Evolutionary conservation across 768 basidiomycete genomes (phyloP).

Genomic region (Termitomyces sp.): DNA sequence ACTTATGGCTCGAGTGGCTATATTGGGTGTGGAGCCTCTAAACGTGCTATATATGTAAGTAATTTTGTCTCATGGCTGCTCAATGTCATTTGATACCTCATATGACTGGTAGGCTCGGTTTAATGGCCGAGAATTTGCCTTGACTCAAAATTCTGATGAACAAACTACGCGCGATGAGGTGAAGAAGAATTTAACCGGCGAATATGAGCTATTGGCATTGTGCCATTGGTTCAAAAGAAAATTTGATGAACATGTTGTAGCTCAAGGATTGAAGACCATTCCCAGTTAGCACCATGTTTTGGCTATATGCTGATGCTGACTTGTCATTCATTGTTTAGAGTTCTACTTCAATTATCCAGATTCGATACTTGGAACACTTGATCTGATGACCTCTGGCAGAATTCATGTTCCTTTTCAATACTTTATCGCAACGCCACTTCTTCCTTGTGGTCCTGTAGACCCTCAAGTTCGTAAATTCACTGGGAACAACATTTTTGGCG

Average conservation of each 20-base stretch:
- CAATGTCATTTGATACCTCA: not conserved
- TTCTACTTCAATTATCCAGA: not conserved
- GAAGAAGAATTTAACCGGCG: not conserved
- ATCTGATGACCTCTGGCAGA: not conserved
- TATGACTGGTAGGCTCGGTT: not conserved
- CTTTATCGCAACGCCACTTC: not conserved
- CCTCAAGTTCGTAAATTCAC: too few relatives aligned
- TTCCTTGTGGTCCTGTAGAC: too few relatives aligned
- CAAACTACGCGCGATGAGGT: slow-evolving; percentile 3
- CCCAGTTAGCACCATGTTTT: not conserved
- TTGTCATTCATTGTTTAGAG: not conserved
- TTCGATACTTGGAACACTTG: not conserved
- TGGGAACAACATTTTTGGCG: too few relatives aligned
- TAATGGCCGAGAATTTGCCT: slow-evolving; percentile 16
- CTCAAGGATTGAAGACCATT: not conserved
- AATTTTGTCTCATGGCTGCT: not conserved
- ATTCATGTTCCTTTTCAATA: slow-evolving; percentile 6
- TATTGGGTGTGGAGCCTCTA: slow-evolving; percentile 18
- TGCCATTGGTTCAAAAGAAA: slow-evolving; percentile 10
- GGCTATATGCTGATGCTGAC: not conserved
- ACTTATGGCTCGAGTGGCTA: not conserved
- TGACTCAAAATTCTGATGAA: slow-evolving; percentile 12
- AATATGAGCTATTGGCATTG: slow-evolving; percentile 5
- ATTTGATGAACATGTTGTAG: slow-evolving; percentile 8
- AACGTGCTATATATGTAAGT: slow-evolving; percentile 19